Percentiles rank a stretch among this genome's conserved stretches.
Evolutionary conservation across 495 filamentous ascomycete species (phyloP).

Genomic region (Staphylotrichum longicolle): DNA sequence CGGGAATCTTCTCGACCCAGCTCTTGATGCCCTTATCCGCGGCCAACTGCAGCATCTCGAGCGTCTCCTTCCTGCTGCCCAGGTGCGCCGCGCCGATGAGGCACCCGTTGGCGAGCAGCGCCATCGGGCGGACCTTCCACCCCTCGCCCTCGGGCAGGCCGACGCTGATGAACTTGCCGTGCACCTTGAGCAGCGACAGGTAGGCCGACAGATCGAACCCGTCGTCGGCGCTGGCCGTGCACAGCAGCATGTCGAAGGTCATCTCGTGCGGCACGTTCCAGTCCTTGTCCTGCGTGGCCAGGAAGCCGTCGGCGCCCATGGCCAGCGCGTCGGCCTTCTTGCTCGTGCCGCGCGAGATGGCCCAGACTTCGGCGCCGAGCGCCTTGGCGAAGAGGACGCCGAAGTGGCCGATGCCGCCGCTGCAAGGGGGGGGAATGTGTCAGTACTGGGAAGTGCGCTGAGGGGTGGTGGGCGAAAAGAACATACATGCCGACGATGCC

Average conservation of each 20-base stretch:
- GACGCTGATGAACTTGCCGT: background rate
- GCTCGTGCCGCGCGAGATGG: constrained; percentile 56
- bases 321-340: background rate
- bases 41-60: background rate
- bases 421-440: background rate
- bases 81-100: background rate
- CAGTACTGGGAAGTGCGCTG: background rate
- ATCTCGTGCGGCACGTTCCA: constrained; percentile 3
- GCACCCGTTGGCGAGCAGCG: background rate
- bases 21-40: background rate
- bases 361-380: constrained; percentile 53
- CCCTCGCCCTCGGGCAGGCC: constrained; percentile 1
- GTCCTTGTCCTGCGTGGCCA: background rate
- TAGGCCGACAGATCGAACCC: constrained; percentile 3
- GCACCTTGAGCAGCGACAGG: constrained; percentile 1
- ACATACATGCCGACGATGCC: constrained; percentile 44
- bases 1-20: background rate
- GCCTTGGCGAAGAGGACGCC: constrained; percentile 12
- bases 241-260: constrained; percentile 3
- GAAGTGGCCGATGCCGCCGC: constrained; percentile 56
- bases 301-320: constrained; percentile 8
- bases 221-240: background rate
- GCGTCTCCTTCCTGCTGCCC: constrained; percentile 1
- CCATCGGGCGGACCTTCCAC: background rate
- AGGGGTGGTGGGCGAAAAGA: background rate